These are phyloP conservation scores for Jamesozyma gamospora DNA, from an alignment of 805 yeast genomes.

Conservation along the genomic window DNA sequence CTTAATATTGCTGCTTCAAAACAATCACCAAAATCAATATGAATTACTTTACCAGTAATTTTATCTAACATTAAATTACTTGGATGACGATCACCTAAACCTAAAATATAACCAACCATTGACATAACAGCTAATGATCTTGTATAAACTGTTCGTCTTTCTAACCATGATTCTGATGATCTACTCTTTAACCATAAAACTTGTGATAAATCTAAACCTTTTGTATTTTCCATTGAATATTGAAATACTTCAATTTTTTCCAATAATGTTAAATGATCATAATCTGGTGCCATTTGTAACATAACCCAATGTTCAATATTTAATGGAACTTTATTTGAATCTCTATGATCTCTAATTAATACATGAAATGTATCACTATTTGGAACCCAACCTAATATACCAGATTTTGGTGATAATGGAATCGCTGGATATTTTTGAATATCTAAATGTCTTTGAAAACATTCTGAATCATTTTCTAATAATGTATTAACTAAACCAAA, in stretches of 20 bases:
- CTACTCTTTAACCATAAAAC: conserved; percentile 92
- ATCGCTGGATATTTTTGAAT: conserved; percentile 88
- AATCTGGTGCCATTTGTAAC: conserved; percentile 94
- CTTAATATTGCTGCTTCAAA: conserved; percentile 94
- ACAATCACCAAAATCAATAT: conserved; percentile 97
- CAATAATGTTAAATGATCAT: conserved; percentile 74
- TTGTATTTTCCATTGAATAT: conserved; percentile 85
- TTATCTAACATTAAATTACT: conserved; percentile 92
- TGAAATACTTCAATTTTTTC: conserved; percentile 95
- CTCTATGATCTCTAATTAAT: conserved; percentile 83
- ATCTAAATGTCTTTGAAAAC: conserved; percentile 89
- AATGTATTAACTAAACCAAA: conserved; percentile 90
- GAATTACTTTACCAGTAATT: conserved; percentile 87
- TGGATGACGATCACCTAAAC: conserved; percentile 95
- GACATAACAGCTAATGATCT: conserved; percentile 96
- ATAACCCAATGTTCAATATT: conserved; percentile 90
- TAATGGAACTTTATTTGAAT: conserved; percentile 73
- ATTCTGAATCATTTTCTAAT: conserved; percentile 79
- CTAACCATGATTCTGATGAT: conserved; percentile 95
- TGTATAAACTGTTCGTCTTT: conserved; percentile 89
- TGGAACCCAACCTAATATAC: conserved; percentile 92
- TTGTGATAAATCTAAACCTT: conserved; percentile 91
- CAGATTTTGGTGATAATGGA: conserved; percentile 94
- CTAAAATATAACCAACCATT: conserved; percentile 93
- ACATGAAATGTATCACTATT: conserved; percentile 94